phyloP scores from a whole-genome alignment of 2,329 filamentous ascomycete genomes.

The Daldinia sp. region DNA sequence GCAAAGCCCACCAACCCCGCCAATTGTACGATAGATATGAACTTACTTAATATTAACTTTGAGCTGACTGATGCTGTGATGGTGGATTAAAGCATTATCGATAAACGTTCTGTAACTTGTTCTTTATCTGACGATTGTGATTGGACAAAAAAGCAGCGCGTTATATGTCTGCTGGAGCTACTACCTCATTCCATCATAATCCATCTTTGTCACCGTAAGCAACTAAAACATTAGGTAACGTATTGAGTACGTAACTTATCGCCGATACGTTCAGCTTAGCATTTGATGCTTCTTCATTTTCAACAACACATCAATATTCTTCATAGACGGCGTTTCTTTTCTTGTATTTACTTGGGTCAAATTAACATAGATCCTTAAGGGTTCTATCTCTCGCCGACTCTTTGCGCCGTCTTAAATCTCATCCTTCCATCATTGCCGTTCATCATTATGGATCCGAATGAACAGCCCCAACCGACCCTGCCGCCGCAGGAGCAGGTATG shows the following conservation, averaged over 20 bases:
- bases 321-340: conserved; percentile 4
- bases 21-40: not conserved
- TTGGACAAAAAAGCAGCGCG: not conserved
- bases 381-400: not conserved
- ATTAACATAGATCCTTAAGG: not conserved
- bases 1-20: not conserved
- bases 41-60: not conserved
- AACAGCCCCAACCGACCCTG: conserved; percentile 49
- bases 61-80: not conserved
- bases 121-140: conserved; percentile 3
- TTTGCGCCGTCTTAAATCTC: not conserved
- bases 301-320: not conserved
- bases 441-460: conserved; percentile 50
- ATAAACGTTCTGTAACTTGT: not conserved
- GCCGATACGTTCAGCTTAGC: not conserved
- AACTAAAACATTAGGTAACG: not conserved
- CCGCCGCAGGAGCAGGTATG: conserved; percentile 53
- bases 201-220: conserved; percentile 16
- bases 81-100: not conserved
- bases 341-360: conserved; percentile 1
- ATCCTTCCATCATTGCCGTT: not conserved
- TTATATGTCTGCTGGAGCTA: conserved; percentile 3
- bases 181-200: conserved; percentile 37
- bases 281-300: conserved; percentile 4
- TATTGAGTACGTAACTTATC: conserved; percentile 3